Percentiles rank a stretch among this genome's conserved stretches.
Evolutionary conservation across 495 filamentous ascomycete genomes (phyloP).

Genomic region (Tuber umbilicatum): DNA sequence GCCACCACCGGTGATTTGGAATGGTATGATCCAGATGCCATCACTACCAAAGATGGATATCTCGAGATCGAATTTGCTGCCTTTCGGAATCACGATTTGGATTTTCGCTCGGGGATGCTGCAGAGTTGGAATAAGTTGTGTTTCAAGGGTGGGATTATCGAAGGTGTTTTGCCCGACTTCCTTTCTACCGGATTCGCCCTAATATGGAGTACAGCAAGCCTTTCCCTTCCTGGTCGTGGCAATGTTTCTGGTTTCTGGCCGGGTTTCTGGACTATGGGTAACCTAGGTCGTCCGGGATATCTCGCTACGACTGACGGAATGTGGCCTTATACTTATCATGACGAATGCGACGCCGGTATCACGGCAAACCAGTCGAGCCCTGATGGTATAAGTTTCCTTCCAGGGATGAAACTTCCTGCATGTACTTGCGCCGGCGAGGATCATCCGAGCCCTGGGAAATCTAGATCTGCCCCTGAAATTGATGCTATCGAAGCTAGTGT

Average conservation of each 20-base stretch:
- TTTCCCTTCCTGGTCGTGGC: constrained; percentile 66
- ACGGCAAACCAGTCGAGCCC: constrained; percentile 67
- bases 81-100: constrained; percentile 61
- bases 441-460: constrained; percentile 62
- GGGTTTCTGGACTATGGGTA: constrained; percentile 76
- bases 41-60: constrained; percentile 60
- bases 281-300: constrained; percentile 64
- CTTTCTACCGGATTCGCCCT: constrained; percentile 1
- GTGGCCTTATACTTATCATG: constrained; percentile 73
- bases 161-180: constrained; percentile 41
- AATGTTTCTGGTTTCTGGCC: constrained; percentile 70
- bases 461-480: constrained; percentile 68
- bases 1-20: constrained; percentile 71
- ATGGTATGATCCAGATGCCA: constrained; percentile 78
- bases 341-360: constrained; percentile 67
- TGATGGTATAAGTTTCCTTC: constrained; percentile 62
- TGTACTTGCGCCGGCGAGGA: constrained; percentile 62
- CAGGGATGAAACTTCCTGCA: constrained; percentile 66
- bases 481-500: constrained; percentile 69
- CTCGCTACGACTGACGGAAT: constrained; percentile 65
- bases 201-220: constrained; percentile 49
- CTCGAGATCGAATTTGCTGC: constrained; percentile 62
- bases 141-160: constrained; percentile 66
- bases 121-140: constrained; percentile 78
- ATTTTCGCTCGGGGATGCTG: constrained; percentile 74